A percentile compares a stretch with the other conserved stretches of the same genome.
Evolutionary conservation across 371 early-diverging fungal genomes (phyloP).

Genomic region (Mortierella polycephala): DNA sequence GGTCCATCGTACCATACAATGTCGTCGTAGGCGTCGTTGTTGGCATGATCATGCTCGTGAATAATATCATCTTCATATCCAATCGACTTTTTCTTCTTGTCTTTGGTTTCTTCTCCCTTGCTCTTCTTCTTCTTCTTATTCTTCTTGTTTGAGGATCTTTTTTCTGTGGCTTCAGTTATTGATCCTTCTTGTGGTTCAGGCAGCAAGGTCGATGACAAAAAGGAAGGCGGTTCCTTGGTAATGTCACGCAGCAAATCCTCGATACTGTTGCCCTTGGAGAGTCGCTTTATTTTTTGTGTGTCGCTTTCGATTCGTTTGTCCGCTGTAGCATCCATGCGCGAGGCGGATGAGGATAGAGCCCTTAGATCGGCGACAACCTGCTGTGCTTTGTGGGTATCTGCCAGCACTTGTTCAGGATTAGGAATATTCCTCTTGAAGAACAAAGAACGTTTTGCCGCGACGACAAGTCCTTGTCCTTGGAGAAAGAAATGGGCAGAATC

Average conservation of each 20-base stretch:
- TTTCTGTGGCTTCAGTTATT: too few relatives aligned
- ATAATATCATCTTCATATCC: constrained; percentile 32
- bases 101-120: not conserved
- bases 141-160: too few relatives aligned
- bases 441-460: not conserved
- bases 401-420: not conserved
- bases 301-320: not conserved
- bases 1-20: constrained; percentile 48
- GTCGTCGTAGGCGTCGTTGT: constrained; percentile 42
- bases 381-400: constrained; percentile 1
- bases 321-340: not conserved
- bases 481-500: not conserved
- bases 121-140: not conserved
- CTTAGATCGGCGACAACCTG: not conserved
- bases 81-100: not conserved
- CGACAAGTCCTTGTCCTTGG: constrained; percentile 3
- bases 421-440: not conserved
- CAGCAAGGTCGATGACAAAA: too few relatives aligned
- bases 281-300: not conserved
- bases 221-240: not conserved
- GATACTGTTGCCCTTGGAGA: constrained; percentile 19
- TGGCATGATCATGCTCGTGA: constrained; percentile 40
- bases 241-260: constrained; percentile 5
- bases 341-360: not conserved
- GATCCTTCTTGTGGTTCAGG: too few relatives aligned